Base-by-base conservation (phyloP, 2,329 filamentous ascomycete genomes). In the Epichloe glyceriae region DNA sequence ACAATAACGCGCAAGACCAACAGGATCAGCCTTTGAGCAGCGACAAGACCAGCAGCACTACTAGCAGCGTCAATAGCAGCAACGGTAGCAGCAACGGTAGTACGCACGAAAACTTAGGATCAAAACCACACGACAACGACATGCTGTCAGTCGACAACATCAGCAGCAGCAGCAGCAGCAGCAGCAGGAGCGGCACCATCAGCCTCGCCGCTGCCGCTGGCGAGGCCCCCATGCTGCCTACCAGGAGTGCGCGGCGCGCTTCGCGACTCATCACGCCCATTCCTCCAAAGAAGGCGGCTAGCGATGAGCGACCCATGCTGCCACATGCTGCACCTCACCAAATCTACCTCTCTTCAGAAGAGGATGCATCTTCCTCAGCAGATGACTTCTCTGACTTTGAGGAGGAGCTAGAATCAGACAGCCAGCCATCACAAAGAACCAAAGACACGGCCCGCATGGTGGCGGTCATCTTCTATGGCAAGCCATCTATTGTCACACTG, bases 291-390 rank as follows among this genome's bases (percentile, higher is more conserved):
- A 68, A 68, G 60, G 40, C 64, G 40, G 51, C 58, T 30, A 39
- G 53, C 22, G 59, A 65, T 34, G 60, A 63, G 37, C 64, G 63
- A 17, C 59, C 62, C 22, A 61, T 65, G 40, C 59, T 67, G 45
- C 59, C 66, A 14, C 66, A 71, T 45, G 66, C 69, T 20, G 67
- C 71, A 2, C 75, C 78, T 5, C 79, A 82, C 61, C 75, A 80
- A 51, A 60, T 78, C 52, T 84, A 84, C 62, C 73, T 84, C 26
- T 83, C 79, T 2, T 82, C 79, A 0, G 80, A 84, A 56, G 80
- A 84, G 61, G 80, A 83, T 55, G 78, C 73, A 33, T 83, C 80
- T 1, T 80, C 80, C 1, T 78, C 76, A 17, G 75, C 76, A 44
- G 79, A 80, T 62, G 74, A 79, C 63, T 75, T 75, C 54, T 81